These are phyloP conservation scores for Pseudogymnoascus sp. DNA, from an alignment of 2,329 filamentous ascomycete genomes.

Conservation along the genomic window DNA sequence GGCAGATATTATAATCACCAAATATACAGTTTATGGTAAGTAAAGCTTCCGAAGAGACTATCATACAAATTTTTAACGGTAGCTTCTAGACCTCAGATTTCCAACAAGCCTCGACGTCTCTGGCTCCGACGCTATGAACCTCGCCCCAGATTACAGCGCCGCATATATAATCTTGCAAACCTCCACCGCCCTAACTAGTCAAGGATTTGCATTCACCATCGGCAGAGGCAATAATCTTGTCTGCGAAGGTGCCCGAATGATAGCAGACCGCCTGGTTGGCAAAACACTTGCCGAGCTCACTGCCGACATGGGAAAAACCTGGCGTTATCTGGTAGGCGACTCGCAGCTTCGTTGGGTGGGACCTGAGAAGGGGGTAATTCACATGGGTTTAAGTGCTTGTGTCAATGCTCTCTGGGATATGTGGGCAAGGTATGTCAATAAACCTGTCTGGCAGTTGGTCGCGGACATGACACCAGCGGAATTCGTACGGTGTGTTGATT, in stretches of 20 bases:
- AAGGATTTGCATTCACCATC: slow-evolving; percentile 71
- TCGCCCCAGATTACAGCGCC: slow-evolving; percentile 61
- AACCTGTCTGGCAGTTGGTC: slow-evolving; percentile 86
- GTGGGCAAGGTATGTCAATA: slow-evolving; percentile 80
- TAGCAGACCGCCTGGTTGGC: slow-evolving; percentile 67
- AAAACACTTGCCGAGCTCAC: slow-evolving; percentile 71
- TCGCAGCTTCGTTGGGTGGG: slow-evolving; percentile 89
- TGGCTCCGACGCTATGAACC: slow-evolving; percentile 20
- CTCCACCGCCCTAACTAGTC: slow-evolving; percentile 57
- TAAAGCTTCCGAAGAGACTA: background rate
- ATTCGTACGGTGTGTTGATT: slow-evolving; percentile 82
- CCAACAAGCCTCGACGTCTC: slow-evolving; percentile 19
- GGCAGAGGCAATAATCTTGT: slow-evolving; percentile 89
- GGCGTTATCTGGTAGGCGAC: slow-evolving; percentile 86
- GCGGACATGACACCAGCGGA: slow-evolving; percentile 85
- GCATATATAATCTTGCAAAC: slow-evolving; percentile 83
- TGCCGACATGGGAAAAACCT: slow-evolving; percentile 76
- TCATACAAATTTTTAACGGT: background rate
- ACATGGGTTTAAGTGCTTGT: slow-evolving; percentile 80
- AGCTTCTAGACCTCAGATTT: slow-evolving; percentile 16
- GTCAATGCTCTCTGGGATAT: slow-evolving; percentile 92
- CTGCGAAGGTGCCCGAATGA: slow-evolving; percentile 71
- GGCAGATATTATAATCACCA: background rate
- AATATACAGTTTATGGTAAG: background rate
- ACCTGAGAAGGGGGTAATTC: slow-evolving; percentile 88